These are phyloP conservation scores for Globisporangium paddicum DNA, from an alignment of 352 stramenopile species.

Conservation along the genomic window DNA sequence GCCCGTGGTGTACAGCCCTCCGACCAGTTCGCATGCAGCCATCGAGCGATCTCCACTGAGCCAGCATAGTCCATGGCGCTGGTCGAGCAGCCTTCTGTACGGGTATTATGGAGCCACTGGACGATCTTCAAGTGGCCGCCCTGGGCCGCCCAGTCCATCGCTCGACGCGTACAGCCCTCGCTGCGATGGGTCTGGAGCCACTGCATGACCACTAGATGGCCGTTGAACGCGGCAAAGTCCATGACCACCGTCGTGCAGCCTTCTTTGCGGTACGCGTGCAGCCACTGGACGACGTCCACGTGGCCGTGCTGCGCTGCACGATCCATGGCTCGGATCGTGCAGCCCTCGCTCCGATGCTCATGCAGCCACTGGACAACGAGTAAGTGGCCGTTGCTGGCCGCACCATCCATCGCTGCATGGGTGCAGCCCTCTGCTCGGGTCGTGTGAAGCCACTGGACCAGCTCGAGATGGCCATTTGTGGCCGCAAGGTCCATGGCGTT, in stretches of 20 bases:
- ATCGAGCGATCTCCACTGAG: background rate
- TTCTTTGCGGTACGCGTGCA: slow-evolving; percentile 1
- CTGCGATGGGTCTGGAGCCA: slow-evolving; percentile 2
- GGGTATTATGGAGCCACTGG: slow-evolving; percentile 1
- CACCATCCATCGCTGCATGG: background rate
- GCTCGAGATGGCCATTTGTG: background rate
- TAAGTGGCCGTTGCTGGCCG: background rate
- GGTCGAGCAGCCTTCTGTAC: background rate
- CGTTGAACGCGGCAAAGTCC: background rate
- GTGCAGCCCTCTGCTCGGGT: background rate
- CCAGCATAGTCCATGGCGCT: background rate
- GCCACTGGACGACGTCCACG: background rate
- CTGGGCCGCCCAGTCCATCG: slow-evolving; percentile 1
- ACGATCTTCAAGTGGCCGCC: background rate
- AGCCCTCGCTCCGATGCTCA: background rate
- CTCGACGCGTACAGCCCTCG: background rate
- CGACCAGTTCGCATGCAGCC: background rate
- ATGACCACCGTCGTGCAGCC: background rate
- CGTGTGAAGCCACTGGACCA: background rate
- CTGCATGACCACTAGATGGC: background rate
- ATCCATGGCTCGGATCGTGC: background rate
- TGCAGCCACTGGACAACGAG: background rate
- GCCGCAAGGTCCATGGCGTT: background rate
- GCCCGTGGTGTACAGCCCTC: slow-evolving; percentile 4
- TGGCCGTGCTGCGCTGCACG: background rate